A percentile compares a stretch with the other conserved stretches of the same genome.
phyloP scores from a whole-genome alignment of 2,329 filamentous ascomycete species.

The Aspergillus ochraceoroseus region DNA sequence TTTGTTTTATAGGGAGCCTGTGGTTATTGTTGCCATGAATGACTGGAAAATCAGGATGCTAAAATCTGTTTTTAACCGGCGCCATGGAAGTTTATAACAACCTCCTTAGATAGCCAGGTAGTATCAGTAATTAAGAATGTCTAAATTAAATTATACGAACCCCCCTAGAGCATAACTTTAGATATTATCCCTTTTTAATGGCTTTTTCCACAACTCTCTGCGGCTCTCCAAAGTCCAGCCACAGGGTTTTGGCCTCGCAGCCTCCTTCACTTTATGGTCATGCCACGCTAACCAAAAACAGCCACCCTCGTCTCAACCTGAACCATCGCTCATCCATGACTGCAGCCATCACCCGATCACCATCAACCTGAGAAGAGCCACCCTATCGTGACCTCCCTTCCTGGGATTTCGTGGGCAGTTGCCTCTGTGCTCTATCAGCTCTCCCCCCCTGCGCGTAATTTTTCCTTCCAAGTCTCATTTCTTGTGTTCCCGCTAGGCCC shows the following conservation, averaged over 20 bases:
- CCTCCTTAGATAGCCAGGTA: too few species aligned
- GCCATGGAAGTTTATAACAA: too few species aligned
- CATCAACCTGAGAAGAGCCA: constrained; percentile 26
- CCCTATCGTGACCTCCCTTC: constrained; percentile 25
- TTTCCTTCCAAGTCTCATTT: constrained; percentile 19
- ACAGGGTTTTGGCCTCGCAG: constrained; percentile 20
- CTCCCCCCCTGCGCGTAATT: constrained; percentile 18
- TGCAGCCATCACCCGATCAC: constrained; percentile 31
- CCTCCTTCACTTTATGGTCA: constrained; percentile 22
- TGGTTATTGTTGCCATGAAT: too few species aligned
- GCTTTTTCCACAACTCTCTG: background rate
- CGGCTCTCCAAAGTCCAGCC: constrained; percentile 16
- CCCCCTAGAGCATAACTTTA: too few species aligned
- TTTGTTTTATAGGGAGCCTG: too few species aligned
- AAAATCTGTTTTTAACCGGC: too few species aligned
- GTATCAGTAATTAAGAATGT: too few species aligned
- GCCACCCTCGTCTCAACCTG: constrained; percentile 41
- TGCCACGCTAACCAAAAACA: constrained; percentile 40
- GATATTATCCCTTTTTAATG: too few species aligned
- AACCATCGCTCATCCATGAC: constrained; percentile 34
- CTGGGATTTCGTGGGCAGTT: constrained; percentile 27
- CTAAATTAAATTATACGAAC: too few species aligned
- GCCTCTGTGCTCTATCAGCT: constrained; percentile 22
- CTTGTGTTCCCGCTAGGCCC: constrained; percentile 24
- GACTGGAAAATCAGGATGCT: too few species aligned